Base-by-base conservation (phyloP, 768 basidiomycete species). In the Kwoniella dejecticola region DNA sequence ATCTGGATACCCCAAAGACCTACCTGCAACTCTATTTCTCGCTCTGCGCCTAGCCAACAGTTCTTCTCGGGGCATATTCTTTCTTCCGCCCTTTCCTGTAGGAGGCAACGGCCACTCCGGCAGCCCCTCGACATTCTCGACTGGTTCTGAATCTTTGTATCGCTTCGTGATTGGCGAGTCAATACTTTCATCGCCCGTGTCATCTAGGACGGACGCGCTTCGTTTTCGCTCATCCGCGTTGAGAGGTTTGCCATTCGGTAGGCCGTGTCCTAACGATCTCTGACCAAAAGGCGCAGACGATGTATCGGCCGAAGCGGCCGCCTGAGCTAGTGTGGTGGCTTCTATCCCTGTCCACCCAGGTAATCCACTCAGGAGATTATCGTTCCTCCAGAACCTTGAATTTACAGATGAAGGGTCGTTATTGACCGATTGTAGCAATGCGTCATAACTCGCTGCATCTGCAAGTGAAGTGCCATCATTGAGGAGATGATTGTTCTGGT, bases 51-150 rank as follows among this genome's bases (percentile, higher is more conserved):
- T 62, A 12, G 67, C 67, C 40, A 69, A 40, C 47, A 69, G n/a
- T 38, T 69, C 67, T 15, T 69, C 67, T 26, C 56, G 45, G 4
- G 63, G 63, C 67, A 69, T 69, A 33, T 58, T 62, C 50, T 69
- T 69, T 45, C 67, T 55, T 3, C 63, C 53, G 13, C 62, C 62
- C 24, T 61, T 64, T 5, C 66, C 66, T 11, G 42, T 56, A 2
- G 66, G 66, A 23, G 62, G 62, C 23, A 60, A 33, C 6, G 66
- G 66, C 57, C 62, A 67, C 42, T 50, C 52, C 10, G 66, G 66
- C 15, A 67, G 40, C 6, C 44, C 45, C 31, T 57, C 59, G 2
- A 27, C 44, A 50, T 40, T 48, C 5, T 33, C 27, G 13, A 29
- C 26, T 50, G 17, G n/a, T 3, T 21, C 45, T 27, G n/a, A 12